Percentiles rank a stretch among this genome's conserved stretches.
Evolutionary conservation across 305 asterid species (phyloP).

Genomic region (Solanum aculeatissimum): DNA sequence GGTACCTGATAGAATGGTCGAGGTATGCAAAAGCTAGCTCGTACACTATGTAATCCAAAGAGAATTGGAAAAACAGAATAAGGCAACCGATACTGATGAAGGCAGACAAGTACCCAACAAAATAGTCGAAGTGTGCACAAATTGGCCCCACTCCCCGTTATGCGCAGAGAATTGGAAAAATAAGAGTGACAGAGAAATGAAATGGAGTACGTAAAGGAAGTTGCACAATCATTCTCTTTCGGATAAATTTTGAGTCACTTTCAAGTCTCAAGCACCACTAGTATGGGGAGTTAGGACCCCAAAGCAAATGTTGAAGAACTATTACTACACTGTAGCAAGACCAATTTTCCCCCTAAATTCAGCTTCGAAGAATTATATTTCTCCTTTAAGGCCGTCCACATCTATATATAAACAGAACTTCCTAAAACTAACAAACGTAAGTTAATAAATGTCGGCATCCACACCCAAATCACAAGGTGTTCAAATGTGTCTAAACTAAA

Average conservation of each 20-base stretch:
- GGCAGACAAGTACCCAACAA: neutral
- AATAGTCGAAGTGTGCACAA: neutral
- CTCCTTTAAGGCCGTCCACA: neutral
- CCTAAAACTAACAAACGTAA: neutral
- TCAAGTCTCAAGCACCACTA: neutral
- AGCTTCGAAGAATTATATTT: neutral
- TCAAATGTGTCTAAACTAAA: neutral
- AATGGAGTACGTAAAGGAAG: neutral
- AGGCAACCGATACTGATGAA: neutral
- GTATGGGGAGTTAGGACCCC: neutral
- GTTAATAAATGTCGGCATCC: neutral
- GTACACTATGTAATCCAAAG: neutral
- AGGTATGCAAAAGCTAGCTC: neutral
- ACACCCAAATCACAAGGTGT: neutral
- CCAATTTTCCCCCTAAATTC: neutral
- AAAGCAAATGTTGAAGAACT: neutral
- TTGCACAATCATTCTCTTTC: neutral
- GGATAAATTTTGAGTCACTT: neutral
- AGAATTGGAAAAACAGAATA: neutral
- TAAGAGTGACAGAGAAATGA: neutral
- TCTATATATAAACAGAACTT: neutral
- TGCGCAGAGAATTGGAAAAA: neutral
- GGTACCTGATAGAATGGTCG: neutral
- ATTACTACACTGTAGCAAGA: neutral
- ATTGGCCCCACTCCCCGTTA: neutral